Evolutionary conservation across 2,329 filamentous ascomycete genomes (phyloP), one percentile per base, ranked within the genome.

Genomic region (Colletotrichum navitas): DNA sequence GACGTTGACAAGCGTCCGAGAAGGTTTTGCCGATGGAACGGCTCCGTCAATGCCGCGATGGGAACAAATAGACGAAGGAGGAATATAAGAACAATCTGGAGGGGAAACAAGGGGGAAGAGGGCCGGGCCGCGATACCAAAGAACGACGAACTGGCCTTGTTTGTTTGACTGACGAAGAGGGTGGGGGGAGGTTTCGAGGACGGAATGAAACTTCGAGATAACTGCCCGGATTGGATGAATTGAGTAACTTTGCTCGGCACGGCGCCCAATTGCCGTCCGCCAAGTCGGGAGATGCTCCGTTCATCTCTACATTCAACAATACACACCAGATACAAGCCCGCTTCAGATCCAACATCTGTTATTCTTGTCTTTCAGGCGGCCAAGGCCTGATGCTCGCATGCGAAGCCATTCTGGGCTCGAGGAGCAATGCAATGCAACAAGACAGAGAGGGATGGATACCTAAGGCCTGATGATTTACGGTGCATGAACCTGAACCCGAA

Each of bases 231-330:
- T 29, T 26, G 8, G 6, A 2, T 43, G 21, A 21, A 7, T 11
- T 4, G 41, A 21, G 16, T 7, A 43, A 16, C 41, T 41, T 41
- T 11, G 24, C 68, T 71, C 63, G 68, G 68, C 68, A 52, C 68
- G 68, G 68, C 68, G 43, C 36, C n/a, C 26, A 24, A 5, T 21
- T 55, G 45, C 68, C 68, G 64, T n/a, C n/a, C 39, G 68, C 64
- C 68, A 71, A 71, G 68, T 63, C 24, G 5, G 64, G n/a, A 41
- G 12, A 58, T 18, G 32, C n/a, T 41, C 52, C 26, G n/a, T 52
- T 29, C 39, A 62, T 11, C 11, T 3, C 36, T 39, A 10, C 10
- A 39, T 10, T 39, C 36, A 12, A 12, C 10, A 12, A 12, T 10
- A 12, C 36, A 10, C 10, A 39, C 36, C 10, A 39, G 36, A 39